These are phyloP conservation scores for Diospyros kaki DNA, from an alignment of 148 eudicot genomes.

Conservation along the genomic window DNA sequence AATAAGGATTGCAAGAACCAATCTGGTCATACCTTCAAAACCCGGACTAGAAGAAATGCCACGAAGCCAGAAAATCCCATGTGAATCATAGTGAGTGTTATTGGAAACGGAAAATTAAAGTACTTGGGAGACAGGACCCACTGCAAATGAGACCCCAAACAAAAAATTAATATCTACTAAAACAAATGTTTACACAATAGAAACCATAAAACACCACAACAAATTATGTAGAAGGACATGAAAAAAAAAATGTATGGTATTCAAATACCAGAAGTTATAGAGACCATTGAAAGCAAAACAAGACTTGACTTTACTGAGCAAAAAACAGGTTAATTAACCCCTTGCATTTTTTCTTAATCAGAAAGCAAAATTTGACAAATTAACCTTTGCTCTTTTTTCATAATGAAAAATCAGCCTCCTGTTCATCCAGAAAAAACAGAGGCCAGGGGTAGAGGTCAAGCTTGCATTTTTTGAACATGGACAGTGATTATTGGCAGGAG, in stretches of 20 bases:
- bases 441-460: background rate
- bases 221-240: no score
- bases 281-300: no score
- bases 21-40: slow-evolving; percentile 60
- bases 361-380: no score
- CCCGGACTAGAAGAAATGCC: slow-evolving; percentile 83
- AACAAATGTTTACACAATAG: background rate
- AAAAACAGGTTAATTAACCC: no score
- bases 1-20: background rate
- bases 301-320: no score
- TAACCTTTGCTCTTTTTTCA: no score
- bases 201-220: no score
- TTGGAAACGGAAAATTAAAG: slow-evolving; percentile 89
- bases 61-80: slow-evolving; percentile 92
- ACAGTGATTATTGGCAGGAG: background rate
- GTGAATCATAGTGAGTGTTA: slow-evolving; percentile 93
- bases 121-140: slow-evolving; percentile 97
- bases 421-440: no score
- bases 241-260: no score
- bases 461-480: background rate
- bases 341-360: no score
- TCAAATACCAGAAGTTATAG: no score
- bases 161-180: background rate
- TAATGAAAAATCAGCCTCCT: no score
- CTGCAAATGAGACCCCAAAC: slow-evolving; percentile 36